Conservation (phyloP, 805 yeast species). For the Kluyveromyces lactis region DNA sequence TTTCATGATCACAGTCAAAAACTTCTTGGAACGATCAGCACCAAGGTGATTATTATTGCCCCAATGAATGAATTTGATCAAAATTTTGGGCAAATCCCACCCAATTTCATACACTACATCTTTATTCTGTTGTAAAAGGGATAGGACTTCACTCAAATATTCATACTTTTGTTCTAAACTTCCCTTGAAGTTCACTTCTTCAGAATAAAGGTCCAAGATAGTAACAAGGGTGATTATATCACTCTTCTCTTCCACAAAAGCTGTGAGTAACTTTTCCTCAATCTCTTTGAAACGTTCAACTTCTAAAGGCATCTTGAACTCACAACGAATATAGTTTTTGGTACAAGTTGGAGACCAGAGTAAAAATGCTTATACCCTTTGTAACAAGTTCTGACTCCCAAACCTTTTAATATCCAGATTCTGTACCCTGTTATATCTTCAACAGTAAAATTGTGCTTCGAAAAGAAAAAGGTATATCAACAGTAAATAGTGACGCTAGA, state of each 20-base stretch:
- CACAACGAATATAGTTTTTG: no score
- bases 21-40: conserved; percentile 18
- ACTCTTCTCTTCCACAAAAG: conserved; percentile 19
- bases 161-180: conserved; percentile 37
- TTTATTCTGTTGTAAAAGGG: conserved; percentile 37
- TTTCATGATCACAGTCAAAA: conserved; percentile 33
- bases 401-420: no score
- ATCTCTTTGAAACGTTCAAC: not conserved
- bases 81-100: conserved; percentile 80
- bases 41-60: conserved; percentile 28
- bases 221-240: conserved; percentile 26
- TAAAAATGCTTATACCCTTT: no score
- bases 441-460: no score
- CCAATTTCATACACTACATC: conserved; percentile 61
- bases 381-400: no score
- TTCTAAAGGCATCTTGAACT: not conserved
- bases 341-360: no score
- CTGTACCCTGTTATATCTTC: no score
- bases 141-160: conserved; percentile 40
- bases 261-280: conserved; percentile 12
- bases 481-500: no score
- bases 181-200: conserved; percentile 15
- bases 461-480: no score
- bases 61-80: conserved; percentile 45
- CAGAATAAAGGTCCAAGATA: conserved; percentile 20